A percentile compares a stretch with the other conserved stretches of the same genome.
These are phyloP conservation scores for Coniosporium apollinis DNA, from an alignment of 495 filamentous ascomycete species.

Conservation along the genomic window DNA sequence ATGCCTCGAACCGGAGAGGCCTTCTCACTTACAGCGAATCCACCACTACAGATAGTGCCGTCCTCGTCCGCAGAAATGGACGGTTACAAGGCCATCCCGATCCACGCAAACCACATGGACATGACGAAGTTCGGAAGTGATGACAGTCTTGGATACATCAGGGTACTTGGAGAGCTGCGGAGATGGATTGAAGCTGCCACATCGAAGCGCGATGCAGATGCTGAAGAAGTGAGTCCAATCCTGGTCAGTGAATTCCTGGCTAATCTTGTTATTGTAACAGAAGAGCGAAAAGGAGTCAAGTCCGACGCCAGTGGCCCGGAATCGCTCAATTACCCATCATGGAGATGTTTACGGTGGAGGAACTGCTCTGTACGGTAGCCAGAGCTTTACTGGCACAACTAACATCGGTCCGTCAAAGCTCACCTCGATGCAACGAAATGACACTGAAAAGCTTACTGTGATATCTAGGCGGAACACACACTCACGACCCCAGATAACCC, in stretches of 20 bases:
- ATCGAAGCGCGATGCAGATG: not conserved
- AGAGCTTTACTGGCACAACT: not conserved
- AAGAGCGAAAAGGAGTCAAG: not conserved
- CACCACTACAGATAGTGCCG: slow-evolving; percentile 21
- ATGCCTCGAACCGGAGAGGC: no score
- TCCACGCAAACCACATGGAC: slow-evolving; percentile 21
- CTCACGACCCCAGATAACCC: no score
- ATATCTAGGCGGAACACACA: no score
- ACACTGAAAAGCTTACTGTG: no score
- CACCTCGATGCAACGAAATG: no score
- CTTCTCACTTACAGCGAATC: no score
- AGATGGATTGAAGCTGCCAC: not conserved
- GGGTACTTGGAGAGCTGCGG: not conserved
- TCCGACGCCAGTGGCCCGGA: no score
- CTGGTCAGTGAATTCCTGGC: not conserved
- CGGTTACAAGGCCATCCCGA: slow-evolving; percentile 22
- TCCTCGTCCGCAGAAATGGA: slow-evolving; percentile 22
- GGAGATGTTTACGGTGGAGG: not conserved
- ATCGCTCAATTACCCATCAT: not conserved
- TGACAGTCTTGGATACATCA: not conserved
- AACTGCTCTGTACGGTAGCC: not conserved
- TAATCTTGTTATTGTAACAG: not conserved
- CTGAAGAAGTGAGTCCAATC: no score
- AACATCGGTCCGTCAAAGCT: no score
- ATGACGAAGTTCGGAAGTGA: slow-evolving; percentile 21